Evolutionary conservation across 176 grass and related monocot species (phyloP), one percentile per base, ranked within the genome.

Genomic region (Oryza coarctata): DNA sequence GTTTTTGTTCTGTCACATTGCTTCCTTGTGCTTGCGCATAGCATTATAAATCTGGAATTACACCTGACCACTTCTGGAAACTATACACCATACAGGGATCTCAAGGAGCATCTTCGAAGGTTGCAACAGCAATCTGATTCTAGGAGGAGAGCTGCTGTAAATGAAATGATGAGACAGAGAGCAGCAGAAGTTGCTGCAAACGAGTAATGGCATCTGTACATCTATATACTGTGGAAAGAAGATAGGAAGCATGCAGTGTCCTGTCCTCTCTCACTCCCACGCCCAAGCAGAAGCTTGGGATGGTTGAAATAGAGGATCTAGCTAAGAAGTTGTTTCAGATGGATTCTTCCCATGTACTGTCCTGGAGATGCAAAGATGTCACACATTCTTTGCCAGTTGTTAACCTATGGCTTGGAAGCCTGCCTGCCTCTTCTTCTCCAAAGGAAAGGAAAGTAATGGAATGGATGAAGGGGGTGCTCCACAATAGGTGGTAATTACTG

Each of bases 141-240:
- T 25, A 86, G 97, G 65, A 90, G 93, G 75, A 89, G 97, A 67
- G 97, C 97, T 92, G 97, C 97, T 68, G 93, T 99, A 52, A 99
- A 95, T 83, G 97, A 99, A 84, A 98, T 98, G 96, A 95, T 98
- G 95, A 98, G 95, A 77, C 92, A 98, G 39, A 94, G 95, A 82
- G 90, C 92, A 39, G 95, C 92, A 2, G 94, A 97, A 86, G 89
- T 97, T 66, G 92, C 95, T 49, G 89, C 85, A 74, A 91, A 77
- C 29, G 80, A 81, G 50, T 86, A 91, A 77, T 86, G 70, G 84
- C 80, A 66, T 78, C 76, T 87, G 87, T 92, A 89, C 84, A 89
- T 76, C 73, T 89, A 86, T 86, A 88, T 73, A 45, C 81, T 80
- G 69, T 88, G 70, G 86, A 88, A 82, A 83, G 86, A 88, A 85